Evolutionary conservation across 352 stramenopile species (phyloP), one percentile per base, ranked within the genome.

Genomic region (Phytophthora brassicae): DNA sequence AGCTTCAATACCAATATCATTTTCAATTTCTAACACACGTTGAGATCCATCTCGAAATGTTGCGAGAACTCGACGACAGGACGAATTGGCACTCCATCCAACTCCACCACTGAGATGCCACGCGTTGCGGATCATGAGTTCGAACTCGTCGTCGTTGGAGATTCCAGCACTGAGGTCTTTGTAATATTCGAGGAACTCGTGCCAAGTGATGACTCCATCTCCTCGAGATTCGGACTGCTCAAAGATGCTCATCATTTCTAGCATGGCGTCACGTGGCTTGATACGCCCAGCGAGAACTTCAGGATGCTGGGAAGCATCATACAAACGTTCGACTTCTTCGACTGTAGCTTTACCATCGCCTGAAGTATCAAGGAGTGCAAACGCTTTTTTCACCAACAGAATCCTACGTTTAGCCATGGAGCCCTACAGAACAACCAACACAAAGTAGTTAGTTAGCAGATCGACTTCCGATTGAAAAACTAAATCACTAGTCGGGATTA

Each of bases 181-280:
- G 73, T 97, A 97, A 75, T 97, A 97, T 2, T 75, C 53, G n/a
- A 95, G 67, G 56, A 97, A 97, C 55, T 96, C 84, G 58, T 79
- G 77, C 76, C 82, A 89, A 13, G 77, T 91, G 60, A 95, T 85
- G 31, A 74, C 63, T 28, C 80, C 80, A 44, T 91, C 80, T 0
- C 61, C 59, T 4, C 48, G 48, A 1, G 43, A 61, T 9, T 66
- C 50, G 2, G 50, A 70, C 0, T 83, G 71, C 56, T 91, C 82
- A 33, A 88, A 88, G 23, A 89, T 82, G 28, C 80, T 76, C 68
- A 95, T 87, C 57, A 96, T 85, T 55, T 95, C 83, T n/a, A 90
- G 67, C 42, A 95, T 69, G 4, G 84, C 86, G 46, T 95, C 77
- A 0, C 81, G 68, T 6, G 79, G 71, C 16, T 72, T 77, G 49